Evolutionary conservation across 352 stramenopile genomes (phyloP).

Genomic region (Globisporangium uncinulatum): DNA sequence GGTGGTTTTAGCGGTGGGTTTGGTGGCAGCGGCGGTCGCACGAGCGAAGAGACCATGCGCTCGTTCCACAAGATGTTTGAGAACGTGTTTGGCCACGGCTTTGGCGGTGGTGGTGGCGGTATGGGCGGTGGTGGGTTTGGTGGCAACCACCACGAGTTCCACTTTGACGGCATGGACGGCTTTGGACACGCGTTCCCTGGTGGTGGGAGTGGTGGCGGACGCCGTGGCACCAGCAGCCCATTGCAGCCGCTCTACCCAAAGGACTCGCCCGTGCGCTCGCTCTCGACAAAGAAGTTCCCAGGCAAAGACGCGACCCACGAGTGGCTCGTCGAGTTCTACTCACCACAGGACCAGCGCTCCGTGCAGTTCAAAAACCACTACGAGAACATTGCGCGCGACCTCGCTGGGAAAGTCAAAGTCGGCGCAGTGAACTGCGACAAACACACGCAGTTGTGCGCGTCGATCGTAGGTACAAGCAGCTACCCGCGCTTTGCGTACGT

Average conservation of each 20-base stretch:
- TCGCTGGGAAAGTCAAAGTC: constrained; percentile 66
- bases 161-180: constrained; percentile 75
- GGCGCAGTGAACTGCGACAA: constrained; percentile 78
- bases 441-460: constrained; percentile 43
- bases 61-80: constrained; percentile 88
- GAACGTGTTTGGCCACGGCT: constrained; percentile 73
- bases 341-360: constrained; percentile 35
- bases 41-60: constrained; percentile 53
- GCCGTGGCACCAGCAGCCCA: not conserved
- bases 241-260: constrained; percentile 49
- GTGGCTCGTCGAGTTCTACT: constrained; percentile 83
- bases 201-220: constrained; percentile 6
- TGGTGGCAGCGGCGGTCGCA: constrained; percentile 17
- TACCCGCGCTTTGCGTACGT: constrained; percentile 68
- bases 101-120: constrained; percentile 21
- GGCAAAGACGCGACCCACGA: constrained; percentile 64
- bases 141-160: constrained; percentile 66
- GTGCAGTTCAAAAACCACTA: constrained; percentile 59
- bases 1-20: constrained; percentile 19
- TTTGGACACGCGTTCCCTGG: constrained; percentile 46
- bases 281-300: constrained; percentile 76
- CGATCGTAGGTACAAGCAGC: constrained; percentile 26
- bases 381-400: constrained; percentile 61
- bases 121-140: constrained; percentile 19
- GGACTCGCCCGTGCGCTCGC: constrained; percentile 44